Percentiles rank a stretch among this genome's conserved stretches.
These are phyloP conservation scores for Aspergillus jensenii DNA, from an alignment of 2,329 filamentous ascomycete genomes.

Conservation along the genomic window DNA sequence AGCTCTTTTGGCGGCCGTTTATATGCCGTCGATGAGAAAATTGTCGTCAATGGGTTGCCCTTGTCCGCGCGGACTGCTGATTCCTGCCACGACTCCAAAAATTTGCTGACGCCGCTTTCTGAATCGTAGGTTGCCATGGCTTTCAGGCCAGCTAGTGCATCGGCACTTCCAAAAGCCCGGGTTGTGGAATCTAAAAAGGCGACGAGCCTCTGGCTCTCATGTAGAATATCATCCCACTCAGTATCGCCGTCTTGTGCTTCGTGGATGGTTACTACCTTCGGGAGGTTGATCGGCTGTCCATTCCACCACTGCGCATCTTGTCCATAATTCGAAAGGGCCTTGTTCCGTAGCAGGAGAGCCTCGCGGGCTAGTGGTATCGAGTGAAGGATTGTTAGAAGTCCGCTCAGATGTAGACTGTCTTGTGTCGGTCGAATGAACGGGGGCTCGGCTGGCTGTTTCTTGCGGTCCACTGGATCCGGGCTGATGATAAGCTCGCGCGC, in stretches of 20 bases:
- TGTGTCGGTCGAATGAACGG: conserved; percentile 58
- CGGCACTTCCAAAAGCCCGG: conserved; percentile 59
- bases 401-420: conserved; percentile 55
- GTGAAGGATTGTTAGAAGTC: conserved; percentile 62
- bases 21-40: conserved; percentile 49
- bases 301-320: conserved; percentile 63
- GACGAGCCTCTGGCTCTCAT: conserved; percentile 62
- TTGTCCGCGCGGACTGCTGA: conserved; percentile 45
- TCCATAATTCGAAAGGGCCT: conserved; percentile 52
- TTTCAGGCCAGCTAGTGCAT: conserved; percentile 49
- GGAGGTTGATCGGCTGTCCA: conserved; percentile 52
- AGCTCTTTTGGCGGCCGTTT: conserved; percentile 26
- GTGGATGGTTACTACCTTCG: conserved; percentile 51
- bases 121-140: conserved; percentile 32
- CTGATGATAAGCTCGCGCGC: conserved; percentile 56
- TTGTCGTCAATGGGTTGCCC: conserved; percentile 41
- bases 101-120: conserved; percentile 43
- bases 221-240: conserved; percentile 49
- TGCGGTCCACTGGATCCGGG: conserved; percentile 51
- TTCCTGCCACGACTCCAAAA: conserved; percentile 51
- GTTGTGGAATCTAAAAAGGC: conserved; percentile 60
- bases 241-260: conserved; percentile 33
- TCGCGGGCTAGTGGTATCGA: conserved; percentile 60
- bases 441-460: conserved; percentile 50
- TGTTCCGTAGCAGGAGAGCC: conserved; percentile 52